Base-by-base conservation (phyloP, 169 alveolate genomes). In the Cryptosporidium ryanae region DNA sequence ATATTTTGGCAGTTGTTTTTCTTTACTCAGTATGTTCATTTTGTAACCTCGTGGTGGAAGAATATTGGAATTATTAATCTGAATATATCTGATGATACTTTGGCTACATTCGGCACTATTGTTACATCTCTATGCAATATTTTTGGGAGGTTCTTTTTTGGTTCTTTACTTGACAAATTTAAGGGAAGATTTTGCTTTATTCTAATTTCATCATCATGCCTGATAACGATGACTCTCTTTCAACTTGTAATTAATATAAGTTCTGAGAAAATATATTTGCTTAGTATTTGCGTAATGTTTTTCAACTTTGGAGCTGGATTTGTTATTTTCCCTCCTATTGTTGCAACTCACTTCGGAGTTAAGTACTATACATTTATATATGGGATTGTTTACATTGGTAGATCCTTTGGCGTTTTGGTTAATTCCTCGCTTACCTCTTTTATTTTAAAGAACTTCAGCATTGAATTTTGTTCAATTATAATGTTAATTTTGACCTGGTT, bases 11-110 rank as follows among this genome's bases (percentile, higher is more conserved):
- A 57, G 29, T 10, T 76, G 10, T 76, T 76, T 70, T 76, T 61
- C 21, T 76, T 76, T 61, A 57, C 87, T 21, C 87, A 76, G 27
- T 76, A 59, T 48, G 87, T 76, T 23, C 87, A 76, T 29, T 76
- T 76, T 23, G 34, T 76, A 13, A 70, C 76, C 2, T 76, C 87
- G 34, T 76, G 87, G 87, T 76, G 87, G 87, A 76, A 76, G 52
- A 61, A 59, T 48, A 76, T 76, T 31, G 87, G 87, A 23, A 76
- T 76, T 29, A 61, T 76, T 18, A 12, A 76, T 65, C 1, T 76
- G 17, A 29, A 48, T 18, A 76, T 76, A 1, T 55, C 87, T 2
- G 87, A 76, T 61, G 87, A 76, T 23, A 7, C 63, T n/a, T 46
- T 76, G 23, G 87, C 87, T 38, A 76, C 48, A 6, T 54, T 59